A percentile compares a stretch with the other conserved stretches of the same genome.
These are phyloP conservation scores for Phytophthora palmivora DNA, from an alignment of 352 stramenopile species.

Conservation along the genomic window DNA sequence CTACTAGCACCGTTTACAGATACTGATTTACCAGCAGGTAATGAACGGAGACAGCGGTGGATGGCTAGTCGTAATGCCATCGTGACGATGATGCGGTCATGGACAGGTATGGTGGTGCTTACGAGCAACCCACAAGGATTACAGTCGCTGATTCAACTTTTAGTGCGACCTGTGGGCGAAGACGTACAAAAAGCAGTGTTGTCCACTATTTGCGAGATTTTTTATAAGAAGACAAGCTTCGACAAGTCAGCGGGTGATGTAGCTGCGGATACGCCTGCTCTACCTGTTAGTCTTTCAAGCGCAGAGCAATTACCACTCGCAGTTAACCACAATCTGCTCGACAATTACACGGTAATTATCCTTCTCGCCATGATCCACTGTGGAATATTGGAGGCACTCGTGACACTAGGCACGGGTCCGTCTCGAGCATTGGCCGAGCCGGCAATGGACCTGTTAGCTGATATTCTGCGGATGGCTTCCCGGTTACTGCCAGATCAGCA, in stretches of 20 bases:
- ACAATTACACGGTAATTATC: conserved; percentile 91
- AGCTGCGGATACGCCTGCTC: conserved; percentile 52
- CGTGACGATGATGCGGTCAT: conserved; percentile 92
- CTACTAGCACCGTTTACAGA: conserved; percentile 90
- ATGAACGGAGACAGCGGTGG: conserved; percentile 87
- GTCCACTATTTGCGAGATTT: conserved; percentile 90
- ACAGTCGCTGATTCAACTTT: conserved; percentile 84
- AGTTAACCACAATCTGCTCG: conserved; percentile 82
- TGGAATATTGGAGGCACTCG: conserved; percentile 81
- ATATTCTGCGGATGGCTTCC: conserved; percentile 87
- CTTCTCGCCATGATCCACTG: conserved; percentile 89
- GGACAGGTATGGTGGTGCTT: conserved; percentile 88
- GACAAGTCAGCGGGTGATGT: conserved; percentile 61
- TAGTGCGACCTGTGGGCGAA: conserved; percentile 88
- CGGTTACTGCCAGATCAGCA: conserved; percentile 86
- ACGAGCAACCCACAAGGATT: conserved; percentile 90
- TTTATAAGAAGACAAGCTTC: conserved; percentile 88
- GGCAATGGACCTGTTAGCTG: conserved; percentile 83
- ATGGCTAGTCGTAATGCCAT: conserved; percentile 91
- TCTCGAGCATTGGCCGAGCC: conserved; percentile 80
- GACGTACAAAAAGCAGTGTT: conserved; percentile 90
- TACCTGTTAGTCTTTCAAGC: conserved; percentile 77
- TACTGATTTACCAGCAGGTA: conserved; percentile 83
- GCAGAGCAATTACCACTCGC: conserved; percentile 67
- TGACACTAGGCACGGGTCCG: conserved; percentile 81